These are phyloP conservation scores for Berberis thunbergii DNA, from an alignment of 164 flowering plant species.

Conservation along the genomic window DNA sequence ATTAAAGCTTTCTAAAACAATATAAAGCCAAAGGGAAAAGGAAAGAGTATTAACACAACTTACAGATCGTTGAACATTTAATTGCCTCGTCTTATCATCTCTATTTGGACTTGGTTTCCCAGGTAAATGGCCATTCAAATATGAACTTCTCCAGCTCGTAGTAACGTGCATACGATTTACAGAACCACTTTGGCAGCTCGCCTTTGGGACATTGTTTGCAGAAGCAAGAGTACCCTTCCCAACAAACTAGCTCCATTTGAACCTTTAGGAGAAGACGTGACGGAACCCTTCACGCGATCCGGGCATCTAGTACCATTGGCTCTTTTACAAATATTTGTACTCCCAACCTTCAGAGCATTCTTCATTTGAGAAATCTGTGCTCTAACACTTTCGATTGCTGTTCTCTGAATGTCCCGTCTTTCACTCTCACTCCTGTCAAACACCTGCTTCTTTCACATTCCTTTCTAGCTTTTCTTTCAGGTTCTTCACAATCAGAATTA, in stretches of 20 bases:
- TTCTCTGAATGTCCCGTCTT: conserved; percentile 33
- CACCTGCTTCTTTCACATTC: conserved; percentile 56
- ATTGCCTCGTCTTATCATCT: conserved; percentile 38
- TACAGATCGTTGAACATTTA: conserved; percentile 33
- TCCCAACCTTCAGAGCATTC: conserved; percentile 30
- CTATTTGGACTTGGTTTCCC: conserved; percentile 33
- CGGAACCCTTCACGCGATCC: conserved; percentile 75
- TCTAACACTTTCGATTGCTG: conserved; percentile 31
- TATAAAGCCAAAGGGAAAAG: not conserved
- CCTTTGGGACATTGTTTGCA: conserved; percentile 36
- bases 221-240: conserved; percentile 40
- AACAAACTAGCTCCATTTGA: conserved; percentile 62
- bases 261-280: conserved; percentile 73
- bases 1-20: not conserved
- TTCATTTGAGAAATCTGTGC: conserved; percentile 31
- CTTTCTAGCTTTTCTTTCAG: conserved; percentile 50
- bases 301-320: conserved; percentile 62
- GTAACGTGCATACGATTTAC: conserved; percentile 41
- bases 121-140: conserved; percentile 28
- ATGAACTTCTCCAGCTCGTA: conserved; percentile 34
- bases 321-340: conserved; percentile 30
- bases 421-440: conserved; percentile 49
- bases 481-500: conserved; percentile 81
- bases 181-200: conserved; percentile 34
- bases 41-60: conserved; percentile 19